Evolutionary conservation across 2,329 filamentous ascomycete species (phyloP), one percentile per base, ranked within the genome.

Genomic region (Pseudovirgaria hyperparasitica): DNA sequence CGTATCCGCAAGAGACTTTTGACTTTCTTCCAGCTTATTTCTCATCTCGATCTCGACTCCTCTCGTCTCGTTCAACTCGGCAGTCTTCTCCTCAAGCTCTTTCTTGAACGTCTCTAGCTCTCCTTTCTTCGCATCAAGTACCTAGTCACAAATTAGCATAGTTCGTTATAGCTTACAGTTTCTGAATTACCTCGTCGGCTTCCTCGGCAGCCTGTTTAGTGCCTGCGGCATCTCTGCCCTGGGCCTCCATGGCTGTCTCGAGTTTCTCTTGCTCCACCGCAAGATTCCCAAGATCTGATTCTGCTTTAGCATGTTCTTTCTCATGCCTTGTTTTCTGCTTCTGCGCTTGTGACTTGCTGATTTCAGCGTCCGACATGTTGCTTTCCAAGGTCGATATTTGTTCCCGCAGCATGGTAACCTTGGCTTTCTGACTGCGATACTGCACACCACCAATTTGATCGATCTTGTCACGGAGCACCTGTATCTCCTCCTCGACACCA

Each of bases 391-490:
- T 72, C 25, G 77, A 65, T 30, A 96, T 85, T 48, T 92, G 77
- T 43, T 85, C 80, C 50, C 92, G 93, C 37, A 92, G 23, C 19
- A 22, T n/a, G n/a, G n/a, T 87, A 18, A 98, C 85, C 62, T 81
- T 92, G 34, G 82, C 76, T 42, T 90, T 86, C 50, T 98, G 87
- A 11, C 77, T 72, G 29, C 90, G 77, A 11, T 98, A 72, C 56
- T 82, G 85, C 45, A 96, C 85, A 55, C 90, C 90, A 46, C 90
- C 90, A 36, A 93, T 78, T 54, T 94, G 79, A 90, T 98, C 96
- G 46, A 98, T 98, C 63, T 86, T 92, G 65, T 90, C 78, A 50
- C 98, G 87, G 2, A 98, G 65, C 12, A 68, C 68, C 57, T 92
- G 87, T 56, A 98, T 96, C 54, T 96, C 90, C 15, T 77, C 76